Percentiles rank a stretch among this genome's conserved stretches.
These are phyloP conservation scores for Bretschneidera sinensis DNA, from an alignment of 345 rosid genomes.

Conservation along the genomic window DNA sequence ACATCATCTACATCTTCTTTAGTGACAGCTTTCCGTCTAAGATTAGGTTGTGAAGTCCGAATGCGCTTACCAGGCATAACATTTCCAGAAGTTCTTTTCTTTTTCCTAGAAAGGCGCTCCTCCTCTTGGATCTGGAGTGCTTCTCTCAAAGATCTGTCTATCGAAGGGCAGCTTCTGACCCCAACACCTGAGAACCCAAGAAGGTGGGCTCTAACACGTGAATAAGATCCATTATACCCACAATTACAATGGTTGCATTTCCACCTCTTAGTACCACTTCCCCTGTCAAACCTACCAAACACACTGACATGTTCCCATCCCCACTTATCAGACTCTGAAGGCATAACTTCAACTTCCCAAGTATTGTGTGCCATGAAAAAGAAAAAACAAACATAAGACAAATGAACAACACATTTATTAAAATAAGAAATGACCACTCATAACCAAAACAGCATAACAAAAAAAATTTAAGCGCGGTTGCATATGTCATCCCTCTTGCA, in stretches of 20 bases:
- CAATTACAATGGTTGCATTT: slow-evolving; percentile 48
- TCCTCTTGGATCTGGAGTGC: slow-evolving; percentile 43
- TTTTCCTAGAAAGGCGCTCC: slow-evolving; percentile 34
- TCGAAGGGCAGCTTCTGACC: slow-evolving; percentile 48
- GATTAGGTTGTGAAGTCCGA: slow-evolving; percentile 20
- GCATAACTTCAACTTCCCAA: neutral
- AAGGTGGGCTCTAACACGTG: slow-evolving; percentile 51
- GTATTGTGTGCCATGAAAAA: neutral
- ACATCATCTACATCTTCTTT: slow-evolving; percentile 40
- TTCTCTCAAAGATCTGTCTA: slow-evolving; percentile 36
- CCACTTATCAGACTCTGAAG: slow-evolving; percentile 28
- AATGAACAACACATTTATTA: neutral
- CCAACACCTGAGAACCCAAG: slow-evolving; percentile 53
- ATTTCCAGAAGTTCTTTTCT: slow-evolving; percentile 26
- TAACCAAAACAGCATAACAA: too few relatives aligned
- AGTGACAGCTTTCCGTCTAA: slow-evolving; percentile 21
- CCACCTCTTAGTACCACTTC: slow-evolving; percentile 55
- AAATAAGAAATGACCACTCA: too few relatives aligned
- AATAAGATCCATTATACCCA: slow-evolving; percentile 50
- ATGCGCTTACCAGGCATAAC: slow-evolving; percentile 30
- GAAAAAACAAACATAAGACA: neutral
- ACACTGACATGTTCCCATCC: slow-evolving; percentile 54
- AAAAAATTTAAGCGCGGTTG: too few relatives aligned
- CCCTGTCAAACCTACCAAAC: slow-evolving; percentile 49
- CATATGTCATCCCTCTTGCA: too few relatives aligned